phyloP scores from a whole-genome alignment of 345 rosid genomes.

The Noccaea bulbosa region DNA sequence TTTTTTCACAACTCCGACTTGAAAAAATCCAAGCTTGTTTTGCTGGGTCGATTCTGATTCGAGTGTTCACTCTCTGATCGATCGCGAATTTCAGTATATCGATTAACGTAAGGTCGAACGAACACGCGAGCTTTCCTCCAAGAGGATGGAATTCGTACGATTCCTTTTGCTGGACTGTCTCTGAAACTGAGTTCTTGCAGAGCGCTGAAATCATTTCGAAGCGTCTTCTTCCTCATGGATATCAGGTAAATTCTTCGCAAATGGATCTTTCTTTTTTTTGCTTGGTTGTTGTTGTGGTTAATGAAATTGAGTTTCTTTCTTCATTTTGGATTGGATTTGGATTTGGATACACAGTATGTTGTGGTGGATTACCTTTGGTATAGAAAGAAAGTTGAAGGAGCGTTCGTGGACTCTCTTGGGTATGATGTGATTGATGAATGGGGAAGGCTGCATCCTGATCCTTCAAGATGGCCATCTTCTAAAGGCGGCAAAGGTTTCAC shows the following conservation, averaged over 20 bases:
- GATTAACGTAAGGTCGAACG: conserved; percentile 20
- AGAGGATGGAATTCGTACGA: conserved; percentile 99
- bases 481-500: conserved; percentile 76
- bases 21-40: conserved; percentile 19
- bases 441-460: conserved; percentile 92
- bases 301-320: conserved; percentile 12
- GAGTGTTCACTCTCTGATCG: neutral
- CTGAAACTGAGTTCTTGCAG: conserved; percentile 82
- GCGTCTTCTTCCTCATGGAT: conserved; percentile 69
- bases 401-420: conserved; percentile 70
- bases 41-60: conserved; percentile 1
- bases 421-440: conserved; percentile 93
- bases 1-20: neutral
- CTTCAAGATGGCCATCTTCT: conserved; percentile 92
- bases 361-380: conserved; percentile 99
- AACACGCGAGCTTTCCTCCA: conserved; percentile 72
- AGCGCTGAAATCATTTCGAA: conserved; percentile 66
- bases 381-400: conserved; percentile 75
- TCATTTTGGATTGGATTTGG: neutral
- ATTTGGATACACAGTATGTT: conserved; percentile 64
- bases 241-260: conserved; percentile 54
- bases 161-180: conserved; percentile 87
- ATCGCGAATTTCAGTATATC: conserved; percentile 11
- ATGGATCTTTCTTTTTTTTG: neutral
- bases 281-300: neutral